phyloP scores from a whole-genome alignment of 441 rosid genomes.

The Lepidium campestre region DNA sequence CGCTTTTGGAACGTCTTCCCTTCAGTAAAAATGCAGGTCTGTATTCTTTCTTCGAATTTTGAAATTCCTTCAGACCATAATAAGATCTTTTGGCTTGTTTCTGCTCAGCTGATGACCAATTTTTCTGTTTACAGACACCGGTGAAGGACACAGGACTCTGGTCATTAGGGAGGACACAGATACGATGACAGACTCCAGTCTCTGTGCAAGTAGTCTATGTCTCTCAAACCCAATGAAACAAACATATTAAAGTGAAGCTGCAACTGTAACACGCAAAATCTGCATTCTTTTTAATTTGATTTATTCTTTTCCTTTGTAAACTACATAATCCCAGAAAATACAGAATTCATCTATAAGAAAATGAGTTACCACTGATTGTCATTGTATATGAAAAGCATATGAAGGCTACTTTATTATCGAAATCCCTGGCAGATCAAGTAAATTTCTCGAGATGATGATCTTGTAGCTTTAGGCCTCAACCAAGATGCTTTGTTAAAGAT shows the following conservation, averaged over 20 bases:
- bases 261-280: constrained; percentile 20
- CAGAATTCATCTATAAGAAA: neutral
- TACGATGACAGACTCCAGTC: constrained; percentile 32
- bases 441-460: constrained; percentile 89
- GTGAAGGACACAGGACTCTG: constrained; percentile 89
- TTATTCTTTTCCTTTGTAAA: constrained; percentile 2
- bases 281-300: neutral
- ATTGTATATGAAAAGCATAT: neutral
- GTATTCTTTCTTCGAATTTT: constrained; percentile 8
- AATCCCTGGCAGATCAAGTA: constrained; percentile 77
- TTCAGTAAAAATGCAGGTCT: constrained; percentile 67
- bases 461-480: constrained; percentile 93
- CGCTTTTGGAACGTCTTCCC: constrained; percentile 97
- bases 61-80: neutral
- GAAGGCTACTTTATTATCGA: neutral
- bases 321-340: neutral
- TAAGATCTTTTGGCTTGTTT: neutral
- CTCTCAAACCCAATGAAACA: too few species aligned
- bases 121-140: constrained; percentile 49
- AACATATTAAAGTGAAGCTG: neutral
- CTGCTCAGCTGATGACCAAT: neutral
- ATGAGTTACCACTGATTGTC: neutral
- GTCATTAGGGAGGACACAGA: constrained; percentile 87
- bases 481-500: constrained; percentile 74
- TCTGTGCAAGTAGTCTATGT: too few species aligned